phyloP scores from a whole-genome alignment of 345 rosid genomes.

The Citrus trifoliata region DNA sequence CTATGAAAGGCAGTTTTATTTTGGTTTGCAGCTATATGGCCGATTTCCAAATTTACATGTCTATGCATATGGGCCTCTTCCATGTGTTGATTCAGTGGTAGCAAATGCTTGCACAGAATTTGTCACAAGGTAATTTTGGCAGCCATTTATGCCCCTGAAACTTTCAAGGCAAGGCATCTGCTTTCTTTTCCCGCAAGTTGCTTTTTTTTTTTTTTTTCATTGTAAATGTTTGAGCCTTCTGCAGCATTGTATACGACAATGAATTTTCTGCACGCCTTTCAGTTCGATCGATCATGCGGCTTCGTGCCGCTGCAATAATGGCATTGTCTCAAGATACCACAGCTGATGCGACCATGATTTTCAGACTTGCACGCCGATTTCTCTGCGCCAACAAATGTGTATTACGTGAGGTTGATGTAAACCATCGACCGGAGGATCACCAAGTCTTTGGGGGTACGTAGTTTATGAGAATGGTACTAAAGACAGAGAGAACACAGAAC shows the following conservation, averaged over 20 bases:
- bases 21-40: slow-evolving; percentile 45
- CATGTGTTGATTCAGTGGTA: slow-evolving; percentile 67
- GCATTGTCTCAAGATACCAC: slow-evolving; percentile 66
- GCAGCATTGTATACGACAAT: slow-evolving; percentile 78
- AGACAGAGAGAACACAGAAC: not conserved
- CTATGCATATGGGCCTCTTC: slow-evolving; percentile 82
- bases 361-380: slow-evolving; percentile 72
- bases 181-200: not conserved
- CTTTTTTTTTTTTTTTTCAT: slow-evolving; percentile 3
- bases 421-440: slow-evolving; percentile 14
- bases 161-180: slow-evolving; percentile 6
- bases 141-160: slow-evolving; percentile 8
- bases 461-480: slow-evolving; percentile 7
- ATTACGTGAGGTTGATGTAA: slow-evolving; percentile 2
- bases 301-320: slow-evolving; percentile 75
- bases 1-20: too few species aligned
- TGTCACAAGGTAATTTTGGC: slow-evolving; percentile 64
- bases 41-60: slow-evolving; percentile 69
- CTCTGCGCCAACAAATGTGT: slow-evolving; percentile 41
- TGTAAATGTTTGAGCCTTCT: slow-evolving; percentile 32
- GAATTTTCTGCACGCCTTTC: slow-evolving; percentile 94
- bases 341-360: slow-evolving; percentile 58
- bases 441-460: slow-evolving; percentile 10
- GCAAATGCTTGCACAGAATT: slow-evolving; percentile 84
- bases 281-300: slow-evolving; percentile 77